A percentile compares a stretch with the other conserved stretches of the same genome.
Conservation (phyloP, 2,329 filamentous ascomycete genomes). For the Colletotrichum filicis region DNA sequence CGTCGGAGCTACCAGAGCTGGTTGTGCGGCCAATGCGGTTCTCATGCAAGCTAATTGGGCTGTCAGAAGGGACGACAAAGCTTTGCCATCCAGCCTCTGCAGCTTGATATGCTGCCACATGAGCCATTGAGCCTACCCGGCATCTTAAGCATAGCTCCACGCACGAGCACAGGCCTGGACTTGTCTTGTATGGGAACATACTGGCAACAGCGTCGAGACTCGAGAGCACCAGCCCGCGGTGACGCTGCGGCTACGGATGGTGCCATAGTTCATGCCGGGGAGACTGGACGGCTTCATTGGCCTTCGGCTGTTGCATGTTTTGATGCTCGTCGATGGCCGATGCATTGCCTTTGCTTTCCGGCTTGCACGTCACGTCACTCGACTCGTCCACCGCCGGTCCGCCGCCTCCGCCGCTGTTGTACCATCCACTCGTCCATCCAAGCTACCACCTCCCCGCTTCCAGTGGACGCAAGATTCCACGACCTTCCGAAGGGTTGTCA, state of each 20-base stretch:
- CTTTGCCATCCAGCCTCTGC: background rate
- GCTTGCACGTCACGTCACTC: background rate
- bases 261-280: constrained; percentile 2
- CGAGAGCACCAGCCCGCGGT: background rate
- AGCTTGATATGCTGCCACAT: constrained; percentile 3
- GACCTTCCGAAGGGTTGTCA: constrained; percentile 25
- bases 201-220: background rate
- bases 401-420: constrained; percentile 24
- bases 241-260: background rate
- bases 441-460: constrained; percentile 23
- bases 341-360: background rate
- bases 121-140: background rate
- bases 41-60: constrained; percentile 13
- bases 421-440: constrained; percentile 21
- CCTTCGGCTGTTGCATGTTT: background rate
- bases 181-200: background rate
- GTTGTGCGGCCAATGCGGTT: constrained; percentile 4
- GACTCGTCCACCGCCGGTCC: constrained; percentile 3
- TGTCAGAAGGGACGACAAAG: background rate
- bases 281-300: background rate
- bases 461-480: constrained; percentile 32
- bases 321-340: constrained; percentile 11
- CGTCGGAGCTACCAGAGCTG: constrained; percentile 4
- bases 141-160: constrained; percentile 26
- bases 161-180: background rate